Evolutionary conservation across 2,329 filamentous ascomycete species (phyloP).

Genomic region (Periconia sp.): DNA sequence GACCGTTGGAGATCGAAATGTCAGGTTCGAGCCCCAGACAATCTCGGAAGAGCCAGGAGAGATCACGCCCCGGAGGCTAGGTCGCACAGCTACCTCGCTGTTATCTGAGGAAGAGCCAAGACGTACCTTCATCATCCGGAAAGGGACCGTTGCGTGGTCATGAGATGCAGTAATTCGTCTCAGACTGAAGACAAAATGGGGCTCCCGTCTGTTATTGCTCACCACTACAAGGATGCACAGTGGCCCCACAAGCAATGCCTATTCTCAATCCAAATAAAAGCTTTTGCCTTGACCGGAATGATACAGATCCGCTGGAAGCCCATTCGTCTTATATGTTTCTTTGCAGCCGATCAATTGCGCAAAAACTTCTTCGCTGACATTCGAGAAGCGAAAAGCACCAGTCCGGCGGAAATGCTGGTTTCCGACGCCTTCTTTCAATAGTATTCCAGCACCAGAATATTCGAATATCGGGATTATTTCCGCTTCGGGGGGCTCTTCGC

Average conservation of each 20-base stretch:
- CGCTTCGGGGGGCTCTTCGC: background rate
- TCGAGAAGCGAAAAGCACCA: conserved; percentile 21
- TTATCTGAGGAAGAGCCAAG: background rate
- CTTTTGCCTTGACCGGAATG: conserved; percentile 8
- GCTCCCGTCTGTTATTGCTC: background rate
- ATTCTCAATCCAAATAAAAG: conserved; percentile 21
- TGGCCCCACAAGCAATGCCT: too few species aligned
- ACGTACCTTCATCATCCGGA: background rate
- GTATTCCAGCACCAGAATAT: conserved; percentile 20
- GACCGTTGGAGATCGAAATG: background rate
- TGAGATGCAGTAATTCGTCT: background rate
- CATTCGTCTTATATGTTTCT: conserved; percentile 7
- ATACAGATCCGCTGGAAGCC: conserved; percentile 4
- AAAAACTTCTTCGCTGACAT: conserved; percentile 6
- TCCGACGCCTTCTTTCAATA: conserved; percentile 11
- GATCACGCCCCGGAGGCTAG: conserved; percentile 3
- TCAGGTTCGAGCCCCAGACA: conserved; percentile 13
- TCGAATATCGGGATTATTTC: conserved; percentile 3
- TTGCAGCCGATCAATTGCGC: conserved; percentile 10
- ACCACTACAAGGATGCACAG: too few species aligned
- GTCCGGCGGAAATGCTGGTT: conserved; percentile 18
- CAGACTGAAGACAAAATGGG: too few species aligned
- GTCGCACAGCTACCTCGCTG: background rate
- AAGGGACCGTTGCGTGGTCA: conserved; percentile 2
- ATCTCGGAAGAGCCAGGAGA: conserved; percentile 9